A percentile compares a stretch with the other conserved stretches of the same genome.
Conservation (phyloP, 2,329 filamentous ascomycete species). For the Colletotrichum abscissum region DNA sequence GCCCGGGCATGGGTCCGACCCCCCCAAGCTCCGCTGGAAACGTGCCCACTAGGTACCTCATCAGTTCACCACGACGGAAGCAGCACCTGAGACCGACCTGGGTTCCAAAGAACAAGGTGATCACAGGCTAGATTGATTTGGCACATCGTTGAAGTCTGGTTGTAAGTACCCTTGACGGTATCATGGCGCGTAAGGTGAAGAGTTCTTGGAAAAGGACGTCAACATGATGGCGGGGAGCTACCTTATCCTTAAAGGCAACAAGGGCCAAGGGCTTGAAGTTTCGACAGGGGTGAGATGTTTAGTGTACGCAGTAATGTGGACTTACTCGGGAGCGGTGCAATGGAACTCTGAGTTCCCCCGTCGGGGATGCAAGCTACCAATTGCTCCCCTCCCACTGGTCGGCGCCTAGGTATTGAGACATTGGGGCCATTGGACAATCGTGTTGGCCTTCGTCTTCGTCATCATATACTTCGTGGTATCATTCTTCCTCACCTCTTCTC, state of each 20-base stretch:
- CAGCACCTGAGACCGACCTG: too few relatives aligned
- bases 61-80: not conserved
- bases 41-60: not conserved
- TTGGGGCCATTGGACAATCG: not conserved
- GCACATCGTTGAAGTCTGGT: not conserved
- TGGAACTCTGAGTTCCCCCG: not conserved
- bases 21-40: not conserved
- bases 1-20: not conserved
- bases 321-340: not conserved
- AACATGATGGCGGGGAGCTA: not conserved
- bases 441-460: not conserved
- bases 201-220: not conserved
- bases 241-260: not conserved
- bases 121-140: too few relatives aligned
- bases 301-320: not conserved
- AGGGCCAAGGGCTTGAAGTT: not conserved
- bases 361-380: not conserved
- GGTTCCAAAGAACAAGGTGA: too few relatives aligned
- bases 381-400: slow-evolving; percentile 1
- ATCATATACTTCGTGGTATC: not conserved
- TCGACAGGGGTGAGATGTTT: not conserved
- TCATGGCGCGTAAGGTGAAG: not conserved
- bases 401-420: not conserved
- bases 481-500: not conserved
- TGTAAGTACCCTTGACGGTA: not conserved